phyloP scores from a whole-genome alignment of 2,329 filamentous ascomycete species.

The Diaporthe longicolla region DNA sequence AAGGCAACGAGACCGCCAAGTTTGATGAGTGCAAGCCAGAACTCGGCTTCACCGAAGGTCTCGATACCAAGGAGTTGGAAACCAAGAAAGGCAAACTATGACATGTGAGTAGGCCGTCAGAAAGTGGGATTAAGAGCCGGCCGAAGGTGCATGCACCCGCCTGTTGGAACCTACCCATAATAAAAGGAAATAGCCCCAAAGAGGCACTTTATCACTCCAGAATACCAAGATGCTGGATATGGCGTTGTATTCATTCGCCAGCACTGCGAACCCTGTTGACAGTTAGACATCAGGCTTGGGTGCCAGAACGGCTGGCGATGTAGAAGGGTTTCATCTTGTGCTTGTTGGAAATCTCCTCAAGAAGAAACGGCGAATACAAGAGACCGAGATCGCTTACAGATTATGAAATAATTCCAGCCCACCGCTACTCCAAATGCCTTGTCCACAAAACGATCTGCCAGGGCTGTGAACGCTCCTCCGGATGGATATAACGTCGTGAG shows the following conservation, averaged over 20 bases:
- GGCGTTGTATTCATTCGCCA: conserved; percentile 80
- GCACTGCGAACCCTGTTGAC: conserved; percentile 61
- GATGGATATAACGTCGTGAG: conserved; percentile 81
- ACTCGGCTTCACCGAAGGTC: conserved; percentile 84
- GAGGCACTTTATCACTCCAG: conserved; percentile 73
- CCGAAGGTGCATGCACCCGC: background rate
- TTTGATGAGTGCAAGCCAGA: conserved; percentile 83
- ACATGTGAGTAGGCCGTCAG: conserved; percentile 39
- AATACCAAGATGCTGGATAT: conserved; percentile 76
- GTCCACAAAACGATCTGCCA: conserved; percentile 80
- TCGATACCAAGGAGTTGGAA: conserved; percentile 81
- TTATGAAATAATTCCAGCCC: conserved; percentile 80
- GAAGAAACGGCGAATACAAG: background rate
- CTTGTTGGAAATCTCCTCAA: background rate
- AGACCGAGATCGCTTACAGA: conserved; percentile 57
- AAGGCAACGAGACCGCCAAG: conserved; percentile 78
- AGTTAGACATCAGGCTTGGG: background rate
- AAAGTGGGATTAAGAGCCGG: background rate
- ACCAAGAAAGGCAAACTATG: conserved; percentile 68
- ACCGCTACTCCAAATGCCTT: conserved; percentile 77
- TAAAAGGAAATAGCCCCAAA: conserved; percentile 80
- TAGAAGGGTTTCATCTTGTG: too few species aligned
- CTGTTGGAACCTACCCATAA: conserved; percentile 70
- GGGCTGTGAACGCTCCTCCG: conserved; percentile 78
- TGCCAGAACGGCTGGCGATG: background rate